These are phyloP conservation scores for Leccinum pellstonianum DNA, from an alignment of 768 basidiomycete species.

Conservation along the genomic window DNA sequence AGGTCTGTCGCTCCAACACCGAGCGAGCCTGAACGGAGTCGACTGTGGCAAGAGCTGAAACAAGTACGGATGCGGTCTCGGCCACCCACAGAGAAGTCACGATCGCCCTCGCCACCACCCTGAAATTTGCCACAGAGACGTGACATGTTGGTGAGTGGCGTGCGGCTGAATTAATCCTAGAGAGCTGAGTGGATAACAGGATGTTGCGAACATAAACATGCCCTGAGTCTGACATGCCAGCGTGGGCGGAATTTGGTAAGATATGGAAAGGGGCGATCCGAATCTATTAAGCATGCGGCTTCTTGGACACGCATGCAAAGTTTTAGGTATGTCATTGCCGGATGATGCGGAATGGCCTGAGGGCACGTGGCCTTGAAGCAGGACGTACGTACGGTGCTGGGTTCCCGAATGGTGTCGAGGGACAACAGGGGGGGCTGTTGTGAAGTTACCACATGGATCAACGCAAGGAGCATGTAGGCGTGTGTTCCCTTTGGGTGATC, in stretches of 20 bases:
- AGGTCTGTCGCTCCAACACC: slow-evolving; percentile 30
- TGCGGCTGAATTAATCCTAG: slow-evolving; percentile 14
- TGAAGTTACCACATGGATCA: slow-evolving; percentile 21
- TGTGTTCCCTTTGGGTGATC: slow-evolving; percentile 15
- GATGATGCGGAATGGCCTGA: slow-evolving; percentile 1
- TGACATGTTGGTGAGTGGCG: slow-evolving; percentile 11
- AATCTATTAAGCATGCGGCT: slow-evolving; percentile 19
- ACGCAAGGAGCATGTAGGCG: slow-evolving; percentile 21
- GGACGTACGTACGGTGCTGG: background rate
- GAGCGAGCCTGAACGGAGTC: slow-evolving; percentile 42
- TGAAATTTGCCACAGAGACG: slow-evolving; percentile 27
- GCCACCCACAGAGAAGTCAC: slow-evolving; percentile 43
- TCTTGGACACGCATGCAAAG: slow-evolving; percentile 17
- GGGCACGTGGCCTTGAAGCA: slow-evolving; percentile 17
- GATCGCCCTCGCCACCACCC: slow-evolving; percentile 38
- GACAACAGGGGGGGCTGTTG: slow-evolving; percentile 1
- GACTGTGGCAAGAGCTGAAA: slow-evolving; percentile 56
- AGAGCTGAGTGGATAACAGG: slow-evolving; percentile 10
- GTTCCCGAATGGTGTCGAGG: background rate
- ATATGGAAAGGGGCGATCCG: slow-evolving; percentile 7
- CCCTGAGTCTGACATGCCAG: slow-evolving; percentile 1
- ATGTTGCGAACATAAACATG: slow-evolving; percentile 7
- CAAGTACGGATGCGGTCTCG: slow-evolving; percentile 48
- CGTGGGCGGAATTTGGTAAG: slow-evolving; percentile 9
- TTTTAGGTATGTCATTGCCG: slow-evolving; percentile 4